phyloP scores from a whole-genome alignment of 2,329 filamentous ascomycete species.

The Polytolypa hystricis region DNA sequence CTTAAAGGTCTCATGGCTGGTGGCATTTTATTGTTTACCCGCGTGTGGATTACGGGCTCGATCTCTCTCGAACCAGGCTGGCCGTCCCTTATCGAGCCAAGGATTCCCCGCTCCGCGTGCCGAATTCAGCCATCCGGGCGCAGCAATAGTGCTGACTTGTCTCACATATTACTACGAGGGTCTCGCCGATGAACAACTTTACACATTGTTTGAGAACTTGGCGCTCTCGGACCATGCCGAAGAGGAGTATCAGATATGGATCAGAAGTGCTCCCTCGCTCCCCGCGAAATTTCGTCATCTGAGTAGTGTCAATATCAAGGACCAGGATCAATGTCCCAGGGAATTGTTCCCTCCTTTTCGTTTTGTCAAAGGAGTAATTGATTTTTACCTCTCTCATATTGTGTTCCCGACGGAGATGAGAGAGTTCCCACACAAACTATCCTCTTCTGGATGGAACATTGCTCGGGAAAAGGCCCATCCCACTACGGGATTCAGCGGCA shows the following conservation, averaged over 20 bases:
- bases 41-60: constrained; percentile 53
- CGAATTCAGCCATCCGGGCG: constrained; percentile 53
- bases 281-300: constrained; percentile 31
- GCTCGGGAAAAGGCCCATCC: constrained; percentile 35
- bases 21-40: constrained; percentile 43
- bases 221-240: constrained; percentile 41
- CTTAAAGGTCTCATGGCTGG: constrained; percentile 41
- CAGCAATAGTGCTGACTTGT: constrained; percentile 44
- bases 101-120: constrained; percentile 44
- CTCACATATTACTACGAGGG: constrained; percentile 49
- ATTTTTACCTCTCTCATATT: constrained; percentile 48
- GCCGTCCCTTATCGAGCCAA: constrained; percentile 52
- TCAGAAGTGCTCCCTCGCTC: constrained; percentile 21
- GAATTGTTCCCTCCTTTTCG: constrained; percentile 11
- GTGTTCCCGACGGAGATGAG: constrained; percentile 50
- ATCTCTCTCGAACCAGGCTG: constrained; percentile 42
- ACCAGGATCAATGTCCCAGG: constrained; percentile 22
- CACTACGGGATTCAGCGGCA: constrained; percentile 55
- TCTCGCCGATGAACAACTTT: constrained; percentile 40
- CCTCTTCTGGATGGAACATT: constrained; percentile 56
- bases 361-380: constrained; percentile 27
- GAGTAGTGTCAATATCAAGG: constrained; percentile 47
- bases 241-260: constrained; percentile 35
- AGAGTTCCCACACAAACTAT: constrained; percentile 50
- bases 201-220: constrained; percentile 37